Conservation (phyloP, 257 asterid genomes). For the Nicotiana noctiflora region DNA sequence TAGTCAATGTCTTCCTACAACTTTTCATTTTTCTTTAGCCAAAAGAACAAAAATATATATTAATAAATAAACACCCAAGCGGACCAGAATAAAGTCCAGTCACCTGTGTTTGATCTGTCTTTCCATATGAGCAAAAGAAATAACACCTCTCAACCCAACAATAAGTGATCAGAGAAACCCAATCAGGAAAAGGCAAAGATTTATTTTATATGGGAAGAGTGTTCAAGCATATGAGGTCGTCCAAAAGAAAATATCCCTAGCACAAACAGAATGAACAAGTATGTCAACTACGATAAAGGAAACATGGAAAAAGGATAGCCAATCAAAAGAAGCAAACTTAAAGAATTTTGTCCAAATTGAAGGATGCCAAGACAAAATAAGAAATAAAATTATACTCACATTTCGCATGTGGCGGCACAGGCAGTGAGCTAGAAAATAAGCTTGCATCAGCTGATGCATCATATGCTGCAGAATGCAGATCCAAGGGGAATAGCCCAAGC, state of each 20-base stretch:
- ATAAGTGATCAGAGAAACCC: not conserved
- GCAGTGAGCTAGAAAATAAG: constrained; percentile 82
- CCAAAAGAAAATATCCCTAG: not conserved
- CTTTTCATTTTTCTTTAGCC: not conserved
- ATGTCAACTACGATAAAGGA: not conserved
- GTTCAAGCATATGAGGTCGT: not conserved
- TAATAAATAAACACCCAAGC: not conserved
- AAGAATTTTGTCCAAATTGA: not conserved
- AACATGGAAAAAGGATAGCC: not conserved
- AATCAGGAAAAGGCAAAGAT: not conserved
- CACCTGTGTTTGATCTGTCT: not conserved
- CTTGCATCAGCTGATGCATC: constrained; percentile 41
- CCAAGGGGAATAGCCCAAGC: constrained; percentile 56
- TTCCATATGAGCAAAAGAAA: not conserved
- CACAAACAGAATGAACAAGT: not conserved
- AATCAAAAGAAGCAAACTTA: not conserved
- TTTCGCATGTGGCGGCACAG: constrained; percentile 52
- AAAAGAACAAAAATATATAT: not conserved
- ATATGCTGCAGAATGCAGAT: constrained; percentile 16
- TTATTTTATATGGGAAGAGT: not conserved
- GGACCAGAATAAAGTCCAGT: not conserved
- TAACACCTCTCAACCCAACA: not conserved
- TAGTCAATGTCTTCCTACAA: not conserved
- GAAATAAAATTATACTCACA: constrained; percentile 23
- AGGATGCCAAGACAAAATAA: not conserved